These are phyloP conservation scores for Geotrichum reessii DNA, from an alignment of 1,139 yeast species.

Conservation along the genomic window DNA sequence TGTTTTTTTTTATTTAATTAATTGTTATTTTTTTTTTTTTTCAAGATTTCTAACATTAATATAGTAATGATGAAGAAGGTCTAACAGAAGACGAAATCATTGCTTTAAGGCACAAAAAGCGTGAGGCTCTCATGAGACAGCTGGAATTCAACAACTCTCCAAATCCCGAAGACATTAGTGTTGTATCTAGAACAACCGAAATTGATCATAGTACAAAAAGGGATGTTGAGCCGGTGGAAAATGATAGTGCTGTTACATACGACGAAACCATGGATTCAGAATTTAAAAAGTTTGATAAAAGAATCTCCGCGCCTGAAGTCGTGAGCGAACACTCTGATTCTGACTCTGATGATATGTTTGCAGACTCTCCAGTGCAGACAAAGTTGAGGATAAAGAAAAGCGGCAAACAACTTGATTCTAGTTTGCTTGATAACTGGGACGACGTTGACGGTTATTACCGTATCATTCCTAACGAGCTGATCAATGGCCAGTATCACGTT, in stretches of 20 bases:
- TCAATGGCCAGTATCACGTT: conserved; percentile 61
- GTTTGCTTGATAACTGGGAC: conserved; percentile 36
- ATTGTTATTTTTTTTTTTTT: background rate
- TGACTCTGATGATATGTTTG: conserved; percentile 24
- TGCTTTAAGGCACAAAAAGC: conserved; percentile 34
- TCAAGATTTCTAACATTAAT: background rate
- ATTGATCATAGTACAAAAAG: background rate
- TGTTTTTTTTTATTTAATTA: too few species aligned
- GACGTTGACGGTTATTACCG: conserved; percentile 85
- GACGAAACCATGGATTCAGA: background rate
- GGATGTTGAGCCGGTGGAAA: background rate
- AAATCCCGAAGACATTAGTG: background rate
- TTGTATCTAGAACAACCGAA: background rate
- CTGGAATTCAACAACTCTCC: background rate
- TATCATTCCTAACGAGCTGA: conserved; percentile 61
- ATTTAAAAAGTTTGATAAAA: background rate
- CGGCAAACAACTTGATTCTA: conserved; percentile 26
- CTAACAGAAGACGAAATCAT: conserved; percentile 23
- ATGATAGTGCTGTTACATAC: background rate
- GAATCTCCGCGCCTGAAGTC: background rate
- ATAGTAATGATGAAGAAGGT: background rate
- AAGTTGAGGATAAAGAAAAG: background rate
- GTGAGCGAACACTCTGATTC: background rate
- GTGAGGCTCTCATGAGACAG: conserved; percentile 30
- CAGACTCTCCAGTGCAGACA: conserved; percentile 17